phyloP scores from a whole-genome alignment of 2,329 filamentous ascomycete species.

The Fusarium robinianum region DNA sequence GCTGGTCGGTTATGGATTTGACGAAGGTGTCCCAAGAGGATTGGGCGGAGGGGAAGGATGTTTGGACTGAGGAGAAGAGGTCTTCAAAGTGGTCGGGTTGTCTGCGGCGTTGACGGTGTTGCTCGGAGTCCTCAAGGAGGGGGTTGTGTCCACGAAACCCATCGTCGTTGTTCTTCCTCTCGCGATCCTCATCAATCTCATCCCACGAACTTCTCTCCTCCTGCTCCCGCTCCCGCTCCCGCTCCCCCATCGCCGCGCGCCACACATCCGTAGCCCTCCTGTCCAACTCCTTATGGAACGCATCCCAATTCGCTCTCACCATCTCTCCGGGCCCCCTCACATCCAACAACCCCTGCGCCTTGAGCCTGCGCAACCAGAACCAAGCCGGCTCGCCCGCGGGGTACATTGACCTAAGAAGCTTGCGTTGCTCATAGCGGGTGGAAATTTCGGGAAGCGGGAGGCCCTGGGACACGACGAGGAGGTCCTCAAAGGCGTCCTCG shows the following conservation, averaged over 20 bases:
- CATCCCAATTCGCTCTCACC: conserved; percentile 34
- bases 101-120: conserved; percentile 8
- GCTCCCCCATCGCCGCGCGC: conserved; percentile 25
- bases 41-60: conserved; percentile 44
- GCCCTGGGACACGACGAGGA: conserved; percentile 53
- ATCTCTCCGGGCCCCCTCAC: conserved; percentile 34
- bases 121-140: conserved; percentile 15
- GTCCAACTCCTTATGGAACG: conserved; percentile 40
- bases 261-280: conserved; percentile 38
- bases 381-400: conserved; percentile 47
- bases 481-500: conserved; percentile 62
- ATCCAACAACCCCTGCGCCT: conserved; percentile 45
- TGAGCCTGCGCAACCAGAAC: conserved; percentile 49
- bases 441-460: conserved; percentile 48
- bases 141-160: conserved; percentile 10
- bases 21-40: conserved; percentile 49
- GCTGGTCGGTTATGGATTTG: conserved; percentile 42
- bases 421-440: conserved; percentile 42
- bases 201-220: too few relatives aligned
- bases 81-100: conserved; percentile 47
- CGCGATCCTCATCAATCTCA: conserved; percentile 14
- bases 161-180: conserved; percentile 17
- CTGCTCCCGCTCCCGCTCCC: conserved; percentile 19
- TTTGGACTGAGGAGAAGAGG: conserved; percentile 46
- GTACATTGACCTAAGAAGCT: conserved; percentile 46